These are phyloP conservation scores for Dentipellis sp. DNA, from an alignment of 768 basidiomycete species.

Conservation along the genomic window DNA sequence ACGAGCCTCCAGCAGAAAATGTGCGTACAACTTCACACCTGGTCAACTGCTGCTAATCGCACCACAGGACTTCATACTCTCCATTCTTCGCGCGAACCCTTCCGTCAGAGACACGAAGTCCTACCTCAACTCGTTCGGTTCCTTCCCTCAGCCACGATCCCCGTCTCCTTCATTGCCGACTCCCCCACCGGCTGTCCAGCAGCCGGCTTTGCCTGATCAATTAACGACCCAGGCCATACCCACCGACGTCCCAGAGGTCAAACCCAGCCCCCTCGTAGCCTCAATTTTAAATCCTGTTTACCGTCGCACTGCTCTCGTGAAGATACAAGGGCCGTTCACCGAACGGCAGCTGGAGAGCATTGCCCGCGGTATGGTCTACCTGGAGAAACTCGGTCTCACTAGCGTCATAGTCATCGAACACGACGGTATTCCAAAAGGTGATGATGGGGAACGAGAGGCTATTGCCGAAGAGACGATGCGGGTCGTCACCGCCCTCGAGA, in stretches of 20 bases:
- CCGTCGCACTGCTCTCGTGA: conserved; percentile 87
- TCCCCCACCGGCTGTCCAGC: conserved; percentile 21
- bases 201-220: conserved; percentile 20
- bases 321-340: conserved; percentile 92
- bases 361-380: conserved; percentile 85
- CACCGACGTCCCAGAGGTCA: conserved; percentile 21
- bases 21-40: not conserved
- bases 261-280: conserved; percentile 46
- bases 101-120: conserved; percentile 85
- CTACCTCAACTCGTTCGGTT: conserved; percentile 87
- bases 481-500: conserved; percentile 72
- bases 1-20: conserved; percentile 4
- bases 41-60: conserved; percentile 8
- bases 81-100: conserved; percentile 87
- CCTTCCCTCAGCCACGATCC: conserved; percentile 32
- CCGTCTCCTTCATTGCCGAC: not conserved
- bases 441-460: conserved; percentile 55
- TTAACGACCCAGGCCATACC: conserved; percentile 21
- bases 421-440: conserved; percentile 62
- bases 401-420: conserved; percentile 93
- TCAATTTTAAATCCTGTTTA: conserved; percentile 81
- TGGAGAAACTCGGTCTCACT: conserved; percentile 92
- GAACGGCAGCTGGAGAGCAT: conserved; percentile 92
- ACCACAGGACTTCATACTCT: conserved; percentile 87
- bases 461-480: conserved; percentile 80